These are phyloP conservation scores for Thielaviopsis musarum DNA, from an alignment of 2,329 filamentous ascomycete species.

Conservation along the genomic window DNA sequence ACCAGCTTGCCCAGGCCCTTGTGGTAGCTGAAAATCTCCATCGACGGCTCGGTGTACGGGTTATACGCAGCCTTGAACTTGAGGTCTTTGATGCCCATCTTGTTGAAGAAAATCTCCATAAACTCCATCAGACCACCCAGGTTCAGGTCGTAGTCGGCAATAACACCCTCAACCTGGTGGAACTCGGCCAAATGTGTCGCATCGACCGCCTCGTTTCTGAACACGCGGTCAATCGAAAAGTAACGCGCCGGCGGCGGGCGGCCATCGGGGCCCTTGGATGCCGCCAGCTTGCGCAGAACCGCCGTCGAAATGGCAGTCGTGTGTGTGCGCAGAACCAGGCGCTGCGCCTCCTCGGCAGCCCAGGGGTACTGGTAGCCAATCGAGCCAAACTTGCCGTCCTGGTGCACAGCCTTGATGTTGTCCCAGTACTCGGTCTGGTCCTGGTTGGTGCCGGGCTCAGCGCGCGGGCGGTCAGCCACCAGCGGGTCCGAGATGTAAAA, in stretches of 20 bases:
- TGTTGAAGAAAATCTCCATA: conserved; percentile 88
- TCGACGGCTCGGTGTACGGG: conserved; percentile 84
- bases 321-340: conserved; percentile 84
- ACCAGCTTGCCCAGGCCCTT: conserved; percentile 78
- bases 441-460: conserved; percentile 33
- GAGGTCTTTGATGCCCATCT: conserved; percentile 76
- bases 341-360: conserved; percentile 70
- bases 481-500: conserved; percentile 93
- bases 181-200: conserved; percentile 95
- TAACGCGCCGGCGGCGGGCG: conserved; percentile 60
- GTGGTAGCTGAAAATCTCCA: conserved; percentile 98
- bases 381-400: conserved; percentile 82
- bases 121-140: conserved; percentile 84
- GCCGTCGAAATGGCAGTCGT: conserved; percentile 85
- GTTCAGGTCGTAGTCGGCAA: conserved; percentile 87
- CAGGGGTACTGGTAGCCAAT: conserved; percentile 95
- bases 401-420: conserved; percentile 72
- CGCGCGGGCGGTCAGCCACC: conserved; percentile 50
- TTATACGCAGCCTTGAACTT: conserved; percentile 97
- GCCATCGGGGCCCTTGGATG: conserved; percentile 57
- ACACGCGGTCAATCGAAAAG: conserved; percentile 97
- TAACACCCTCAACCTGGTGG: conserved; percentile 96
- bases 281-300: conserved; percentile 78
- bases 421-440: conserved; percentile 65
- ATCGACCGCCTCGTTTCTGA: conserved; percentile 94